Evolutionary conservation across 2,329 filamentous ascomycete genomes (phyloP).

Genomic region (Botrytis tulipae): DNA sequence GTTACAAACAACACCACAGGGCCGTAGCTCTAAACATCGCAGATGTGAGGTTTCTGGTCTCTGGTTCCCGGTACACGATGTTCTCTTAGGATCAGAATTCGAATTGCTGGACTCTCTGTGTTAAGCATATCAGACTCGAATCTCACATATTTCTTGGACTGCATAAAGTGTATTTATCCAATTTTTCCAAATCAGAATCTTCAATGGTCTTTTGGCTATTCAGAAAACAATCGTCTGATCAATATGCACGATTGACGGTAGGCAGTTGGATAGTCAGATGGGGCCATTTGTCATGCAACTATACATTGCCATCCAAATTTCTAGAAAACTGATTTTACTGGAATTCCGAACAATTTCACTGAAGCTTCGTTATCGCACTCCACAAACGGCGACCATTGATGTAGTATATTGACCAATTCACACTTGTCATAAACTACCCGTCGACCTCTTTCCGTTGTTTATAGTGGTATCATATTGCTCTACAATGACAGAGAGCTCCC

Average conservation of each 20-base stretch:
- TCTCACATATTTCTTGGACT: not conserved
- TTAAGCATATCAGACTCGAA: not conserved
- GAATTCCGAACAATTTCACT: not conserved
- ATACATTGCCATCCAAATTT: not conserved
- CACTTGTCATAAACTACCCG: not conserved
- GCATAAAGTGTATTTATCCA: not conserved
- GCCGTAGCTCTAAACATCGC: not conserved
- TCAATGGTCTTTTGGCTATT: not conserved
- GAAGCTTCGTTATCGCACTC: not conserved
- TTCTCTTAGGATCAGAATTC: not conserved
- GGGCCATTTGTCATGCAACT: not conserved
- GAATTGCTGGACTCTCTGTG: not conserved
- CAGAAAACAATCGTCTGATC: not conserved
- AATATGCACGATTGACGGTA: not conserved
- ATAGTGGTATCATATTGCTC: not conserved
- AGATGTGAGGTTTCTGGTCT: not conserved
- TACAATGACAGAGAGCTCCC: not conserved
- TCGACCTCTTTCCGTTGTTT: not conserved
- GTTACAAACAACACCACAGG: not conserved
- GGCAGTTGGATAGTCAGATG: not conserved
- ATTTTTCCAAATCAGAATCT: not conserved
- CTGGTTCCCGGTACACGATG: not conserved
- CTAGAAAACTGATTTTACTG: not conserved
- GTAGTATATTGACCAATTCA: not conserved
- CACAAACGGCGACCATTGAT: not conserved